Conservation (phyloP, 2,329 filamentous ascomycete genomes). For the Apiospora phragmitis region DNA sequence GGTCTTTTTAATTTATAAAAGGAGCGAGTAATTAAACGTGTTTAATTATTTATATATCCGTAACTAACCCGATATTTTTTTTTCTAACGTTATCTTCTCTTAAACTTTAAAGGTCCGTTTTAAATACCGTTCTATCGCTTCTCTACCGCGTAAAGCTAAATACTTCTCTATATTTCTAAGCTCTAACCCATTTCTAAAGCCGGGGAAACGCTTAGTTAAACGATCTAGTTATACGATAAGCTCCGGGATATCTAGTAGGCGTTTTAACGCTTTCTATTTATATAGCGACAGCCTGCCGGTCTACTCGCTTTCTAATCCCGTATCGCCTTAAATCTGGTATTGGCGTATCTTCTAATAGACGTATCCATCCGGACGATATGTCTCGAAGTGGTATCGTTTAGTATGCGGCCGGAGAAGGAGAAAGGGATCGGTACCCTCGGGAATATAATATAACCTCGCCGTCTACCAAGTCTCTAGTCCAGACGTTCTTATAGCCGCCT, state of each 20-base stretch:
- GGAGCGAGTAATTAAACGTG: not conserved
- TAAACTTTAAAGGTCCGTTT: not conserved
- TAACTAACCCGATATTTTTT: not conserved
- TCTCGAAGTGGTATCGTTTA: not conserved
- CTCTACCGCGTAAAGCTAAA: not conserved
- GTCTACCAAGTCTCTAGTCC: conserved; percentile 7
- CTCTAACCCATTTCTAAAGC: not conserved
- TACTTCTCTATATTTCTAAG: not conserved
- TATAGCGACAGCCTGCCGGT: not conserved
- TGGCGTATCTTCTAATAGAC: not conserved
- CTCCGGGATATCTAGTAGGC: not conserved
- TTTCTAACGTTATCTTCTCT: not conserved
- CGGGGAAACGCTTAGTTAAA: not conserved
- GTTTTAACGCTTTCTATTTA: not conserved
- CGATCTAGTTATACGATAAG: not conserved
- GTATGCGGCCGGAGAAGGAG: not conserved
- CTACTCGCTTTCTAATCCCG: not conserved
- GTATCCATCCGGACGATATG: not conserved
- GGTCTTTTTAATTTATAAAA: not conserved
- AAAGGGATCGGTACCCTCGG: not conserved
- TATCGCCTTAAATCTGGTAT: not conserved
- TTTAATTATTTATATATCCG: not conserved
- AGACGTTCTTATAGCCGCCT: conserved; percentile 1
- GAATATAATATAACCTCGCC: not conserved
- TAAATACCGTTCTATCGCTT: not conserved